A percentile compares a stretch with the other conserved stretches of the same genome.
Conservation (phyloP, 306 rosid genomes). For the Acacia crassicarpa region DNA sequence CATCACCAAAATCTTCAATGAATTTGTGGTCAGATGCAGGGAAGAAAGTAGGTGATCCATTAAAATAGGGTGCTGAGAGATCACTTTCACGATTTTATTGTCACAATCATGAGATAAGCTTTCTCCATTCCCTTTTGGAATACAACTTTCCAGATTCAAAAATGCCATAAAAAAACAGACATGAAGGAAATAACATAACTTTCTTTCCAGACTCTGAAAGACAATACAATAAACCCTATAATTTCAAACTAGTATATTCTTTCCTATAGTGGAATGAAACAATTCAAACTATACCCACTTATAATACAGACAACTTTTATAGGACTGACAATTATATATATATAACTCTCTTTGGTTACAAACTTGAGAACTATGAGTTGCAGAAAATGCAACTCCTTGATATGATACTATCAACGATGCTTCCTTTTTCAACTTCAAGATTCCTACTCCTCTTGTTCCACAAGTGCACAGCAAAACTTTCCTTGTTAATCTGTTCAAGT, state of each 20-base stretch:
- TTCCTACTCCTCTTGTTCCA: conserved; percentile 82
- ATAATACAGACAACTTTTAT: conserved; percentile 8
- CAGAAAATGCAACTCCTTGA: conserved; percentile 57
- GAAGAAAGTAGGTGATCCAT: conserved; percentile 32
- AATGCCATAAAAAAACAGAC: not conserved
- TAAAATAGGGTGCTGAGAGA: conserved; percentile 36
- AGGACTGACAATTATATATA: conserved; percentile 6
- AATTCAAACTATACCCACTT: conserved; percentile 20
- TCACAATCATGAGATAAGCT: conserved; percentile 12
- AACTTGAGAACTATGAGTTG: conserved; percentile 37
- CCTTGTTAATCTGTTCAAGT: conserved; percentile 48
- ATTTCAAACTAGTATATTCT: not conserved
- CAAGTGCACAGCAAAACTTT: conserved; percentile 69
- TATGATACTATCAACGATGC: conserved; percentile 60
- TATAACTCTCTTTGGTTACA: conserved; percentile 32
- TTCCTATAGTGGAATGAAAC: conserved; percentile 7
- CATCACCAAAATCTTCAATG: not conserved
- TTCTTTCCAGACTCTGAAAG: conserved; percentile 4
- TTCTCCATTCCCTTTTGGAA: not conserved
- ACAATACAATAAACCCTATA: not conserved
- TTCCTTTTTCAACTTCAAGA: conserved; percentile 63
- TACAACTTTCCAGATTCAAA: conserved; percentile 7
- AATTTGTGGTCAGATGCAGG: conserved; percentile 27
- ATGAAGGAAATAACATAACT: not conserved
- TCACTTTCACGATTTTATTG: conserved; percentile 45